A percentile compares a stretch with the other conserved stretches of the same genome.
phyloP scores from a whole-genome alignment of 1,284 basidiomycete species.

The Somion occarium region DNA sequence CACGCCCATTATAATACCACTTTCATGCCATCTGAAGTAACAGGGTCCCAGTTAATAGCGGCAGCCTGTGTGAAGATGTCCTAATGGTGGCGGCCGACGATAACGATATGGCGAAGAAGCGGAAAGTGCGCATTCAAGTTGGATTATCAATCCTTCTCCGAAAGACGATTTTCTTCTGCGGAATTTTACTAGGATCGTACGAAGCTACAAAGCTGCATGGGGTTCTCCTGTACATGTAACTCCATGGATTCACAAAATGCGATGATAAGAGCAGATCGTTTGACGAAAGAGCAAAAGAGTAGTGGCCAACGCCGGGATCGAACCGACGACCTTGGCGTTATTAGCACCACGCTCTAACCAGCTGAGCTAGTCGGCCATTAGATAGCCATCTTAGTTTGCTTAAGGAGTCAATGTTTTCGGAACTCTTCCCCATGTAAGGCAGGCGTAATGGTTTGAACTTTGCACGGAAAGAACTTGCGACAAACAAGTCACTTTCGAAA shows the following conservation, averaged over 20 bases:
- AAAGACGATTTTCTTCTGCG: not conserved
- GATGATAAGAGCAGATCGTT: not conserved
- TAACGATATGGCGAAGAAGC: not conserved
- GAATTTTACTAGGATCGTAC: too few species aligned
- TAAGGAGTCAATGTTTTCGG: not conserved
- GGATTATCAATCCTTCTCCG: not conserved
- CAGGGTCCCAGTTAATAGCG: not conserved
- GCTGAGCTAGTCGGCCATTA: conserved; percentile 11
- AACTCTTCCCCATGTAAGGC: not conserved
- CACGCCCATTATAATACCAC: too few species aligned
- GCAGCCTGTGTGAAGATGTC: not conserved
- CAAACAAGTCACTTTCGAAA: not conserved
- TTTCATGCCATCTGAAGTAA: too few species aligned
- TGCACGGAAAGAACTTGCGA: not conserved
- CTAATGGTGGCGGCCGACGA: not conserved
- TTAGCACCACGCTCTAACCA: conserved; percentile 13
- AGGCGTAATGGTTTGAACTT: not conserved
- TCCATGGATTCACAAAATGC: not conserved
- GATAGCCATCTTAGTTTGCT: too few species aligned
- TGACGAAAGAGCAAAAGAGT: not conserved
- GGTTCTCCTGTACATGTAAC: not conserved
- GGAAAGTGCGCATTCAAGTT: not conserved
- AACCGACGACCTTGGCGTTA: conserved; percentile 14
- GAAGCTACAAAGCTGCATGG: too few species aligned
- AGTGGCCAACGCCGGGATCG: conserved; percentile 11